A percentile compares a stretch with the other conserved stretches of the same genome.
Evolutionary conservation across 441 rosid genomes (phyloP).

Genomic region (Metrosideros polymorpha): DNA sequence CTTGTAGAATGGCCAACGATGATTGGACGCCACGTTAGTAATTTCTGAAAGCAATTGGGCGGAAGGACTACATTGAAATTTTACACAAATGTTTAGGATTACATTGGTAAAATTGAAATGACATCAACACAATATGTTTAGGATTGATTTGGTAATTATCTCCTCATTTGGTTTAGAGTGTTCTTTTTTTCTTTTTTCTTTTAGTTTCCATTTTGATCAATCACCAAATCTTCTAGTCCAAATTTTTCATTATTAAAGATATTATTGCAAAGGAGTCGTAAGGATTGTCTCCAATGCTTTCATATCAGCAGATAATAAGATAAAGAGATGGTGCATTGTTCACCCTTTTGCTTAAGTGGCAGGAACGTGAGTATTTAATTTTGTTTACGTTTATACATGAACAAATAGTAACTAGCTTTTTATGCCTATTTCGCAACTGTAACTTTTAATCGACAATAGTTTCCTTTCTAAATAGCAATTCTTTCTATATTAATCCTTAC

Average conservation of each 20-base stretch:
- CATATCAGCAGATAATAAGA: background rate
- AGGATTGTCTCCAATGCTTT: too few relatives aligned
- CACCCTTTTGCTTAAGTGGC: background rate
- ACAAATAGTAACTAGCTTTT: background rate
- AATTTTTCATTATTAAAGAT: background rate
- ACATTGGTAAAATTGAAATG: background rate
- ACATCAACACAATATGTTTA: background rate
- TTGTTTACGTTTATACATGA: background rate
- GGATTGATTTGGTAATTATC: background rate
- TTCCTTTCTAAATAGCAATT: background rate
- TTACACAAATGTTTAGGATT: background rate
- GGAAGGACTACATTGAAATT: background rate
- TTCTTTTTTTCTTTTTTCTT: background rate
- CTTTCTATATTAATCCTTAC: background rate
- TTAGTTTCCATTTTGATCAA: background rate
- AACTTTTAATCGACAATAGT: background rate
- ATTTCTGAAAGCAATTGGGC: fast-evolving
- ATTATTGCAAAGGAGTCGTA: background rate
- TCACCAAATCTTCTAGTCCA: background rate
- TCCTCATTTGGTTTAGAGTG: background rate
- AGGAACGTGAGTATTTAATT: background rate
- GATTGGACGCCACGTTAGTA: background rate
- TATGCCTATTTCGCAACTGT: background rate
- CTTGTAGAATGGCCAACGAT: fast-evolving
- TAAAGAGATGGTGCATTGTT: background rate